Evolutionary conservation across 805 yeast species (phyloP).

Genomic region (Ogataea methanolica): DNA sequence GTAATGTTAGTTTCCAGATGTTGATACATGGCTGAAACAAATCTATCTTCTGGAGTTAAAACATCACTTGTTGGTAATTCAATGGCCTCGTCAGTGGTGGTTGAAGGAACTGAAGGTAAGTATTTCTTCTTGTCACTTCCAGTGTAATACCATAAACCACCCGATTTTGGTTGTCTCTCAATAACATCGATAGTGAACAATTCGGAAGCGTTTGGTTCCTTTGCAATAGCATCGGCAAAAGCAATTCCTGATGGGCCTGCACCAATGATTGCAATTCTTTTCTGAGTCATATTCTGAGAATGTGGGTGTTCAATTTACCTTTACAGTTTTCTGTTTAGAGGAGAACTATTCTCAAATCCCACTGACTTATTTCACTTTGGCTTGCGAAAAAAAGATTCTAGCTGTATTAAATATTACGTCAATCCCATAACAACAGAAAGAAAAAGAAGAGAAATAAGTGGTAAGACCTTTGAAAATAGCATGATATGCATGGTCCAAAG

Average conservation of each 20-base stretch:
- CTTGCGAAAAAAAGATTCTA: too few species aligned
- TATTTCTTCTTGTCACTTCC: conserved; percentile 22
- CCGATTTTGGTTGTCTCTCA: conserved; percentile 28
- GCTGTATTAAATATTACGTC: too few species aligned
- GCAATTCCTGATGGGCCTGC: conserved; percentile 34
- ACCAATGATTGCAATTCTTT: conserved; percentile 30
- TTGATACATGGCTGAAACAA: conserved; percentile 31
- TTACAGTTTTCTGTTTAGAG: too few species aligned
- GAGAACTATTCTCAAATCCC: too few species aligned
- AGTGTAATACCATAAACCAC: conserved; percentile 33
- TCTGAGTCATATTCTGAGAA: neutral
- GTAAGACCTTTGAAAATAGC: too few species aligned
- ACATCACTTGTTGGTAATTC: conserved; percentile 15
- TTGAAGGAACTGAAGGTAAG: conserved; percentile 21
- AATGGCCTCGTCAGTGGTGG: conserved; percentile 10
- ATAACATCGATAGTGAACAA: conserved; percentile 24
- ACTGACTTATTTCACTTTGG: too few species aligned
- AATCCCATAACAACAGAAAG: too few species aligned
- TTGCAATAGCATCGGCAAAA: conserved; percentile 29
- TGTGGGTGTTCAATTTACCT: neutral
- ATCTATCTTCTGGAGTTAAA: conserved; percentile 8
- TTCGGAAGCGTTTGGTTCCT: conserved; percentile 26
- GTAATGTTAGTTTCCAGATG: conserved; percentile 32
- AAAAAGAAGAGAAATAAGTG: too few species aligned
- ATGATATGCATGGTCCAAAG: too few species aligned